Conservation (phyloP, 106 monocot genomes). For the Dioscorea zingiberensis region DNA sequence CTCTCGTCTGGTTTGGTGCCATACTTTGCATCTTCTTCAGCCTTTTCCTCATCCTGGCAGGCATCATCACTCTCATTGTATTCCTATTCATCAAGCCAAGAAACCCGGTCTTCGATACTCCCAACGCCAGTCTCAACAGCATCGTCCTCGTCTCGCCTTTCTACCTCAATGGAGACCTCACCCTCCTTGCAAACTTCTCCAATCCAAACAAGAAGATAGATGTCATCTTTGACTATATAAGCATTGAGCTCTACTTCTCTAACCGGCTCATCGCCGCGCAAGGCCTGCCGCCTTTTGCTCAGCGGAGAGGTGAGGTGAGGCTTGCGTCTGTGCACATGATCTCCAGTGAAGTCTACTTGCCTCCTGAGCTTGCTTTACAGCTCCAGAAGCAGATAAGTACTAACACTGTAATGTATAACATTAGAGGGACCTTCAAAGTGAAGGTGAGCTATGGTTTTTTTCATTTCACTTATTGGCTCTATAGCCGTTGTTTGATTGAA, state of each 20-base stretch:
- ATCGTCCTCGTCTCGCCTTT: constrained; percentile 66
- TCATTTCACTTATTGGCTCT: constrained; percentile 66
- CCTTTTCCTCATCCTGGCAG: constrained; percentile 66
- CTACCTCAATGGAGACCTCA: constrained; percentile 71
- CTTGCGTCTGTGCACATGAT: constrained; percentile 69
- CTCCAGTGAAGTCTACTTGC: constrained; percentile 68
- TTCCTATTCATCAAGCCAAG: constrained; percentile 77
- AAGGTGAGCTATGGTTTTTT: constrained; percentile 41
- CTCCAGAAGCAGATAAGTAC: constrained; percentile 44
- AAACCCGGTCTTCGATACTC: constrained; percentile 51
- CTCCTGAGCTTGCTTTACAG: constrained; percentile 29
- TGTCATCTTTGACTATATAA: constrained; percentile 42
- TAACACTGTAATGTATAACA: constrained; percentile 46
- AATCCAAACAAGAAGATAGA: constrained; percentile 78
- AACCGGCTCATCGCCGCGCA: constrained; percentile 47
- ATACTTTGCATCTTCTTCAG: constrained; percentile 65
- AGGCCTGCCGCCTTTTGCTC: constrained; percentile 52
- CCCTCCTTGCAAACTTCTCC: constrained; percentile 79
- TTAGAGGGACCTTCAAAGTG: constrained; percentile 68
- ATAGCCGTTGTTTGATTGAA: constrained; percentile 56
- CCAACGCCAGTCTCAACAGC: constrained; percentile 61
- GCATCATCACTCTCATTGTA: constrained; percentile 57
- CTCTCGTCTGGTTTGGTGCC: constrained; percentile 56
- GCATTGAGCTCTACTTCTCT: constrained; percentile 69
- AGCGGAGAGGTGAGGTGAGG: constrained; percentile 41